Conservation (phyloP, 2,329 filamentous ascomycete genomes). For the Massarina eburnea region DNA sequence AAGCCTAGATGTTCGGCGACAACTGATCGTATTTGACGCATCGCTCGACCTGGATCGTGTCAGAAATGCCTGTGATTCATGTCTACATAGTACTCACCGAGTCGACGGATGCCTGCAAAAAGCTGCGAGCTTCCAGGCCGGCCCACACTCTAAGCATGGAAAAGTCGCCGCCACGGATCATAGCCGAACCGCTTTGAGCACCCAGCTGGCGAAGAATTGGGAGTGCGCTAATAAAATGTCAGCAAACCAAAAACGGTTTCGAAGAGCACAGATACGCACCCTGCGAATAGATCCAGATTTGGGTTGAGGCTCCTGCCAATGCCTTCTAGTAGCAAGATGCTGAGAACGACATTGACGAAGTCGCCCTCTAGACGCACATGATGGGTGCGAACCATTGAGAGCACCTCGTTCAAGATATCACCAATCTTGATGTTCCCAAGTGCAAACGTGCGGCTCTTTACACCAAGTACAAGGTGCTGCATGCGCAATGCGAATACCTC, state of each 20-base stretch:
- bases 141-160: slow-evolving; percentile 88
- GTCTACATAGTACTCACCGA: slow-evolving; percentile 62
- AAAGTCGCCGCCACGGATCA: slow-evolving; percentile 52
- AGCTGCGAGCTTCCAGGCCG: slow-evolving; percentile 83
- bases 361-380: slow-evolving; percentile 95
- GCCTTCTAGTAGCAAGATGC: slow-evolving; percentile 88
- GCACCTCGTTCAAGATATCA: slow-evolving; percentile 86
- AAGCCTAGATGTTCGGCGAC: slow-evolving; percentile 74
- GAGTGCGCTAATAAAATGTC: slow-evolving; percentile 62
- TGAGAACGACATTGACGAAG: slow-evolving; percentile 97
- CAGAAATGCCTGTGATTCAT: neutral
- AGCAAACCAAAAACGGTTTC: slow-evolving; percentile 4
- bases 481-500: slow-evolving; percentile 94
- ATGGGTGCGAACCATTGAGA: slow-evolving; percentile 87
- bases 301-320: slow-evolving; percentile 89
- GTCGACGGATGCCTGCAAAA: slow-evolving; percentile 86
- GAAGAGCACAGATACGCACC: slow-evolving; percentile 47
- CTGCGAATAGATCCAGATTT: slow-evolving; percentile 80
- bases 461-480: slow-evolving; percentile 90
- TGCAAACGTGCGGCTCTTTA: slow-evolving; percentile 88
- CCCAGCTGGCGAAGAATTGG: slow-evolving; percentile 89
- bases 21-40: slow-evolving; percentile 90
- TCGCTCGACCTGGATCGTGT: slow-evolving; percentile 65
- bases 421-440: slow-evolving; percentile 95
- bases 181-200: slow-evolving; percentile 67